A percentile compares a stretch with the other conserved stretches of the same genome.
Evolutionary conservation across 2,329 filamentous ascomycete species (phyloP).

Genomic region (Lecanicillium sp.): DNA sequence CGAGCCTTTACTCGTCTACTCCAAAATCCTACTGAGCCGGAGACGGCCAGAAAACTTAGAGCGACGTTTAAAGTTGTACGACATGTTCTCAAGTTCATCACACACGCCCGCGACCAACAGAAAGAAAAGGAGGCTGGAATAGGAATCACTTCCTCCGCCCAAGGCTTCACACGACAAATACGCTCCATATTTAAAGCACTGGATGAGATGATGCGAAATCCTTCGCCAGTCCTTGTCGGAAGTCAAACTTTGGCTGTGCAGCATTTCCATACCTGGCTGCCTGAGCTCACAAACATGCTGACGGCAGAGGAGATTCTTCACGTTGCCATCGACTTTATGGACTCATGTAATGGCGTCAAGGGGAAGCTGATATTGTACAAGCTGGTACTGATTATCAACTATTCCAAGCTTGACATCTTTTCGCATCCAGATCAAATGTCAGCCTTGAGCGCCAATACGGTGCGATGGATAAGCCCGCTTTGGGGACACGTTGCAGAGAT

Average conservation of each 20-base stretch:
- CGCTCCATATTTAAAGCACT: conserved; percentile 83
- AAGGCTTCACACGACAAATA: conserved; percentile 72
- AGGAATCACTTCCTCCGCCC: conserved; percentile 67
- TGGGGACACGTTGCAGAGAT: conserved; percentile 73
- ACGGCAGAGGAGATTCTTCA: conserved; percentile 79
- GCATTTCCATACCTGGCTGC: conserved; percentile 96
- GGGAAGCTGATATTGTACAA: conserved; percentile 91
- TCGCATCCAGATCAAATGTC: conserved; percentile 66
- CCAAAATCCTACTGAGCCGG: conserved; percentile 71
- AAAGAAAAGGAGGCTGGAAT: conserved; percentile 82
- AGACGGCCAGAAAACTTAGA: conserved; percentile 74
- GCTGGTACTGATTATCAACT: conserved; percentile 85
- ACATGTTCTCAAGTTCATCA: conserved; percentile 90
- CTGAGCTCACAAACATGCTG: conserved; percentile 72
- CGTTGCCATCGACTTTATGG: conserved; percentile 87
- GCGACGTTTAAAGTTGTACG: conserved; percentile 92
- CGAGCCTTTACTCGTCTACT: conserved; percentile 79
- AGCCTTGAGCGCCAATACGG: conserved; percentile 70
- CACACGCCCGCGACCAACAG: conserved; percentile 79
- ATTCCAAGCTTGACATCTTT: conserved; percentile 76
- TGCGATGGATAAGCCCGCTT: conserved; percentile 85
- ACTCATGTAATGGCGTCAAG: conserved; percentile 78
- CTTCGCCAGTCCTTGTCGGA: conserved; percentile 76
- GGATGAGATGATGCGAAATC: conserved; percentile 81
- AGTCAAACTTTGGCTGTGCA: conserved; percentile 94